phyloP scores from a whole-genome alignment of 345 rosid species.

The Litchi chinensis region DNA sequence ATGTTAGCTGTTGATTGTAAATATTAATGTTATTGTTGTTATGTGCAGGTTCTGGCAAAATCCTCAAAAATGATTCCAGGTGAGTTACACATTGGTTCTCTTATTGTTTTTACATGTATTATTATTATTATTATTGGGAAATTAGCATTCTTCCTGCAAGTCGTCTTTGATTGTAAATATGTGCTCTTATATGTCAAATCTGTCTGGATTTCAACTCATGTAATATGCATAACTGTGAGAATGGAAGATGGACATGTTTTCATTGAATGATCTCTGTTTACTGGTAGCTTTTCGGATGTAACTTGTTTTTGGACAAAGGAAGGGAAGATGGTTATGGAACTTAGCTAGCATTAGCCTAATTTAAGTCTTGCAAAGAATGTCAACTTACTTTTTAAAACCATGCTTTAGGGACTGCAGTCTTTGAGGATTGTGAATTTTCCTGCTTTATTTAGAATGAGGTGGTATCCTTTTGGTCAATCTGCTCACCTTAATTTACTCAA shows the following conservation, averaged over 20 bases:
- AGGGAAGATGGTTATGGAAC: not conserved
- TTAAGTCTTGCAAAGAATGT: not conserved
- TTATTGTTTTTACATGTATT: not conserved
- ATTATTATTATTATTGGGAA: no score
- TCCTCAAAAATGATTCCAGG: constrained; percentile 99
- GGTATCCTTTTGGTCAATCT: not conserved
- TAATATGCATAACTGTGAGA: not conserved
- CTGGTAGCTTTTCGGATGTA: not conserved
- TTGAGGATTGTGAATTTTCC: not conserved
- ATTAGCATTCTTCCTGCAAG: not conserved
- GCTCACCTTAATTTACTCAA: not conserved
- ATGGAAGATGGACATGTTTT: not conserved
- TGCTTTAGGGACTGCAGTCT: not conserved
- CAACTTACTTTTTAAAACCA: not conserved
- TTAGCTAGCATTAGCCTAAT: not conserved
- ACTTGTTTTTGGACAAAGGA: not conserved
- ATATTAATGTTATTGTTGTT: constrained; percentile 19
- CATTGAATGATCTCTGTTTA: not conserved
- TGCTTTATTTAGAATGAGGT: not conserved
- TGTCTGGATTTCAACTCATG: not conserved
- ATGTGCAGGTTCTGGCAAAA: constrained; percentile 80
- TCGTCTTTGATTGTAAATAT: not conserved
- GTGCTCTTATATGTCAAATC: not conserved
- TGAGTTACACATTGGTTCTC: constrained; percentile 17
- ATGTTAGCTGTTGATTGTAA: not conserved